Conservation (phyloP, 306 rosid genomes). For the Trifolium subterraneum region DNA sequence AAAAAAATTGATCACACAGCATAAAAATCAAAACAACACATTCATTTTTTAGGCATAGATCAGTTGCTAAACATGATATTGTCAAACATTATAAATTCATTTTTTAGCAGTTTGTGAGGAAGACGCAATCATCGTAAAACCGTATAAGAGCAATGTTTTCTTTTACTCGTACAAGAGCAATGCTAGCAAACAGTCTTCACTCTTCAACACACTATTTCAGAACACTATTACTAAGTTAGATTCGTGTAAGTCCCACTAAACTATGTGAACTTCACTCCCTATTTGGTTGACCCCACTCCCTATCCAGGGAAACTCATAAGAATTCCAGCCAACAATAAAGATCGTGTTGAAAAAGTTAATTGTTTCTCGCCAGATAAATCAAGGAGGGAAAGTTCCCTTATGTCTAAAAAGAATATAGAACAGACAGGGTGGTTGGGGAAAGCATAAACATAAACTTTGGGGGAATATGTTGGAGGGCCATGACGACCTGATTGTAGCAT, state of each 20-base stretch:
- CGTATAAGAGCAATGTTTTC: neutral
- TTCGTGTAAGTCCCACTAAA: neutral
- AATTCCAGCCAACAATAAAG: neutral
- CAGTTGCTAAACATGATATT: neutral
- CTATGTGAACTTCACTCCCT: neutral
- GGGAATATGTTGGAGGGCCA: slow-evolving; percentile 15
- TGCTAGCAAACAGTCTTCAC: neutral
- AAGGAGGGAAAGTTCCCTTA: neutral
- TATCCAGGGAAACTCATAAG: neutral
- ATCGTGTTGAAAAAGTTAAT: neutral
- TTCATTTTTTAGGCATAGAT: neutral
- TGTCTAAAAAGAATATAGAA: slow-evolving; percentile 5
- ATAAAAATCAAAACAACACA: neutral
- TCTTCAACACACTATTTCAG: neutral
- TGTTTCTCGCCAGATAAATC: neutral
- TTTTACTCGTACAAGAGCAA: neutral
- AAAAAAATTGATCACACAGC: neutral
- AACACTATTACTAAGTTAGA: neutral
- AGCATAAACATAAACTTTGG: slow-evolving; percentile 10
- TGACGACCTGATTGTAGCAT: slow-evolving; percentile 23
- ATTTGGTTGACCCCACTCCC: neutral
- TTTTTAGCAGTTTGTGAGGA: neutral
- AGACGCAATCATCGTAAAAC: neutral
- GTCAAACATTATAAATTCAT: neutral
- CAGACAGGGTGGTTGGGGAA: neutral